phyloP scores from a whole-genome alignment of 2,329 filamentous ascomycete genomes.

The Cryphonectria naterciae region DNA sequence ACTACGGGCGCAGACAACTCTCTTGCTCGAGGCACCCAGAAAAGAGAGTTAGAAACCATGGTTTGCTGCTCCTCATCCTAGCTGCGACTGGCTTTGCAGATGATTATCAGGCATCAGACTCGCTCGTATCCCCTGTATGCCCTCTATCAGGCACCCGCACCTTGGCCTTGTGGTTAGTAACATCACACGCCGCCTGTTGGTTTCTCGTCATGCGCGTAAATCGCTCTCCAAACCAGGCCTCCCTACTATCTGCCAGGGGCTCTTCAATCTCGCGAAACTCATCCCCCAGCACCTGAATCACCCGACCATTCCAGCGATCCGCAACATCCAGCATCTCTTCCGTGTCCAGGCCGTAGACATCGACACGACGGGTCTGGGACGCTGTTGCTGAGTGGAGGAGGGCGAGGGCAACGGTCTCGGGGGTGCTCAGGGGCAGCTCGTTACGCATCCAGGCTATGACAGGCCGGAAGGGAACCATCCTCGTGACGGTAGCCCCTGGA shows the following conservation, averaged over 20 bases:
- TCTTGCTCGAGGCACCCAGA: background rate
- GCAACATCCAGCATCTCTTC: background rate
- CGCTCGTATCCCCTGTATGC: slow-evolving; percentile 1
- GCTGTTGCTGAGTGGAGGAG: slow-evolving; percentile 1
- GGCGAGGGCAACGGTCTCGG: slow-evolving; percentile 8
- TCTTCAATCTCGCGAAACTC: slow-evolving; percentile 12
- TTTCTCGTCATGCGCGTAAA: background rate
- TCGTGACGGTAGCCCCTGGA: slow-evolving; percentile 12
- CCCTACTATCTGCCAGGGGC: background rate
- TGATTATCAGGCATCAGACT: background rate
- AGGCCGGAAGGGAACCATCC: slow-evolving; percentile 11
- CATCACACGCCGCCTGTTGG: slow-evolving; percentile 11
- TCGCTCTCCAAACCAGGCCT: slow-evolving; percentile 11
- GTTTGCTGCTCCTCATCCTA: background rate
- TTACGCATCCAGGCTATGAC: slow-evolving; percentile 17
- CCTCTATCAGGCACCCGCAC: background rate
- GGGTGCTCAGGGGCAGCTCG: slow-evolving; percentile 10
- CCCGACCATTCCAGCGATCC: slow-evolving; percentile 17
- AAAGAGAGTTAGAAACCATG: background rate
- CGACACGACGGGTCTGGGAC: slow-evolving; percentile 1
- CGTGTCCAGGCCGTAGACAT: slow-evolving; percentile 1
- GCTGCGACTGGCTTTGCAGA: background rate
- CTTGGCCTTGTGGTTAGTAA: slow-evolving; percentile 11
- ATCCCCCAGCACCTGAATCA: slow-evolving; percentile 16
- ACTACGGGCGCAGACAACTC: background rate